A percentile compares a stretch with the other conserved stretches of the same genome.
Conservation (phyloP, 1,139 yeast genomes). For the Candida mesenterica region DNA sequence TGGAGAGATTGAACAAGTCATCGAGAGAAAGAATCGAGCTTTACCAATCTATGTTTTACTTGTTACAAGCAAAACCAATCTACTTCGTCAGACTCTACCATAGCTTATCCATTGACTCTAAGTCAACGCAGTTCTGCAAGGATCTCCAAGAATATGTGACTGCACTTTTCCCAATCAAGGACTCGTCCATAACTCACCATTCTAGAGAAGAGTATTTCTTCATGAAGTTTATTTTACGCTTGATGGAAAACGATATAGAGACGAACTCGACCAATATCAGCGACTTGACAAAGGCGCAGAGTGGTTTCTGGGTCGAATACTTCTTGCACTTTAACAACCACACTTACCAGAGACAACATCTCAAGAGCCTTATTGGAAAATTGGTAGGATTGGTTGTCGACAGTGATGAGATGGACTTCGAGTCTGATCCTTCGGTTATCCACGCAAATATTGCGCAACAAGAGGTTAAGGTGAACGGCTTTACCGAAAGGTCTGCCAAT, state of each 20-base stretch:
- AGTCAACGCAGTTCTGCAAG: conserved; percentile 21
- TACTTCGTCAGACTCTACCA: conserved; percentile 59
- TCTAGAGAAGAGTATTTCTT: conserved; percentile 75
- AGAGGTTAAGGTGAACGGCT: conserved; percentile 48
- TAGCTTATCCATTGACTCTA: conserved; percentile 20
- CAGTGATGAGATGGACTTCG: conserved; percentile 62
- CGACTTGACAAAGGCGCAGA: conserved; percentile 35
- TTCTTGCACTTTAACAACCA: conserved; percentile 56
- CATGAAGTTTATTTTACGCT: conserved; percentile 55
- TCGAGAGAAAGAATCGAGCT: conserved; percentile 50
- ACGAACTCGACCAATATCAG: conserved; percentile 25
- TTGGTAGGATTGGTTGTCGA: conserved; percentile 47
- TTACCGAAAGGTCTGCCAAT: conserved; percentile 24
- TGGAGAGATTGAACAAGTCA: conserved; percentile 35
- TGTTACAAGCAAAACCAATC: conserved; percentile 79
- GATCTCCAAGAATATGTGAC: conserved; percentile 48
- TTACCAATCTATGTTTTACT: conserved; percentile 76
- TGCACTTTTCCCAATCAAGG: conserved; percentile 45
- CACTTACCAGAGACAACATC: conserved; percentile 57
- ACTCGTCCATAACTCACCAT: conserved; percentile 29
- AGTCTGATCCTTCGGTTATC: conserved; percentile 76
- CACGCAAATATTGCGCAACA: conserved; percentile 47
- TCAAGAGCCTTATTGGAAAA: conserved; percentile 56
- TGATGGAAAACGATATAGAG: conserved; percentile 49
- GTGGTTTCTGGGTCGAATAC: conserved; percentile 48